These are phyloP conservation scores for Sarcocystis neurona DNA, from an alignment of 169 alveolate species.

Conservation along the genomic window DNA sequence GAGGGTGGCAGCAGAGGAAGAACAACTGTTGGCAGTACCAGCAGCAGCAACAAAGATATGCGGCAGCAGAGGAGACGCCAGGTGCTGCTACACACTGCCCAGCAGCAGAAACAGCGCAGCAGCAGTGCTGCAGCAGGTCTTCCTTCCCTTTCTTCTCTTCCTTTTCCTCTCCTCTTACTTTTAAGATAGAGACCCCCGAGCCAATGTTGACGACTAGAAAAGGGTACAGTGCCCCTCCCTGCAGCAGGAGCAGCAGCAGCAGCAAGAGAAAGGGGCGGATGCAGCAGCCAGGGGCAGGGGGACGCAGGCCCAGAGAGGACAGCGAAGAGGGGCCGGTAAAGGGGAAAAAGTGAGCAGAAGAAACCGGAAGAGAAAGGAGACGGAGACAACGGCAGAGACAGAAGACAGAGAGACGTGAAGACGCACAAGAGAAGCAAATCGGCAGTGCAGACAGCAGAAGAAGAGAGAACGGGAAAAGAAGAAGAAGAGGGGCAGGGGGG, in stretches of 20 bases:
- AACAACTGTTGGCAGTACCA: too few species aligned
- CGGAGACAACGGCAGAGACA: neutral
- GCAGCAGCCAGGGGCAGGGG: neutral
- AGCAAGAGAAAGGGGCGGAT: too few species aligned
- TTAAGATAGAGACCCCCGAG: slow-evolving; percentile 89
- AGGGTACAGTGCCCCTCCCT: slow-evolving; percentile 75
- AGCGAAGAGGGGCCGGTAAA: neutral
- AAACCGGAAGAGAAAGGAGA: neutral
- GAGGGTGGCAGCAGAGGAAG: too few species aligned
- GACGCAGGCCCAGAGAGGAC: too few species aligned
- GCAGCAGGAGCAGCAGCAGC: neutral
- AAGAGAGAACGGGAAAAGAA: neutral
- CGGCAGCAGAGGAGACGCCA: too few species aligned
- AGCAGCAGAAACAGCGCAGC: neutral
- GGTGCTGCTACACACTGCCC: too few species aligned
- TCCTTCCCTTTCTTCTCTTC: too few species aligned
- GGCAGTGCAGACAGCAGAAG: neutral
- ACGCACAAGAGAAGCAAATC: neutral
- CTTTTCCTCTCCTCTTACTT: slow-evolving; percentile 70
- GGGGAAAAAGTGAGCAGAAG: neutral
- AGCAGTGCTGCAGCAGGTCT: too few species aligned
- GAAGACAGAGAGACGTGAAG: neutral
- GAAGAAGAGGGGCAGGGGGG: neutral
- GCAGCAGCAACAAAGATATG: too few species aligned
- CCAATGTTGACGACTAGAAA: slow-evolving; percentile 87